Evolutionary conservation across 441 rosid genomes (phyloP).

Genomic region (Dalechampia spathulata): DNA sequence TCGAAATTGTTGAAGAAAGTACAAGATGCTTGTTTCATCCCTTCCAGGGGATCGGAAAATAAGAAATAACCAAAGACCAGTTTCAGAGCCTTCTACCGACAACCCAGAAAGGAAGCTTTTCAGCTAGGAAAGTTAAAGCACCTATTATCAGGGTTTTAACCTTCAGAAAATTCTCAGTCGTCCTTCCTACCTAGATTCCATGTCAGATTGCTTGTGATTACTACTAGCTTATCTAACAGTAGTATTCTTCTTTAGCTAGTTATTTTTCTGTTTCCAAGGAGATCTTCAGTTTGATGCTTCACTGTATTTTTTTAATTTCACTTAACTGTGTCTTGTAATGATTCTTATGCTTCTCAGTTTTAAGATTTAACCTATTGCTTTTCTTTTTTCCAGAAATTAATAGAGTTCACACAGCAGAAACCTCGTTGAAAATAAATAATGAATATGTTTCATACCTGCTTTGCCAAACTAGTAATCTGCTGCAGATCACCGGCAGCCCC

Average conservation of each 20-base stretch:
- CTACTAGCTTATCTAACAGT: not conserved
- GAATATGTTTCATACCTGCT: constrained; percentile 44
- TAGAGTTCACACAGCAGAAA: not conserved
- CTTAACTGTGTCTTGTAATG: not conserved
- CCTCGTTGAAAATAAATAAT: not conserved
- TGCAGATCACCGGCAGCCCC: constrained; percentile 97
- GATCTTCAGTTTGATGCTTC: not conserved
- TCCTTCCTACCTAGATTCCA: not conserved
- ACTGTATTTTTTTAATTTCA: not conserved
- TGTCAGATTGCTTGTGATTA: not conserved
- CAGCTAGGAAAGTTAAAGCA: too few species aligned
- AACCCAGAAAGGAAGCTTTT: too few species aligned
- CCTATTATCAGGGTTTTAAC: too few species aligned
- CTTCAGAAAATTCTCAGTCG: too few species aligned
- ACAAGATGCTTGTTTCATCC: too few species aligned
- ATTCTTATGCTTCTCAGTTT: too few species aligned
- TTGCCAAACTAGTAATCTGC: constrained; percentile 89
- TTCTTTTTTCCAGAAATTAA: not conserved
- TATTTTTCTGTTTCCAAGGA: not conserved
- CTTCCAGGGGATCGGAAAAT: too few species aligned
- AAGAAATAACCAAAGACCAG: too few species aligned
- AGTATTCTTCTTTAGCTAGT: not conserved
- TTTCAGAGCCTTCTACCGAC: too few species aligned
- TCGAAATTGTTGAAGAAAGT: too few species aligned
- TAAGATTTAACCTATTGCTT: too few species aligned